Base-by-base conservation (phyloP, 495 filamentous ascomycete genomes). In the Pseudevernia furfuracea region DNA sequence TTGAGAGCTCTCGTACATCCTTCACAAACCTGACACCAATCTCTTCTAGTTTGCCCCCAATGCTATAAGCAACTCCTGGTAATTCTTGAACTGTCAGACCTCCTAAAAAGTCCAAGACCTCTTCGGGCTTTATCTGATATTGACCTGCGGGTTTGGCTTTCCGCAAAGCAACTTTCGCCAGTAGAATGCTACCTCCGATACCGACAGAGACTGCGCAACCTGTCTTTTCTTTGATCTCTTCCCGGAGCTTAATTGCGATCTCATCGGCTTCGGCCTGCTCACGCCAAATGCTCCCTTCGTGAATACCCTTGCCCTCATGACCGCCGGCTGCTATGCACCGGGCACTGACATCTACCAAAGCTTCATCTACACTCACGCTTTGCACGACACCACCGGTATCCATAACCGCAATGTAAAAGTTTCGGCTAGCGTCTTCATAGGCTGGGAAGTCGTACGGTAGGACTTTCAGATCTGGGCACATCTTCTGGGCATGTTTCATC, bases 61-160 rank as follows among this genome's bases (percentile, higher is more conserved):
- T 88, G 67, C 89, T 94, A 69, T 88, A 86, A 1, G 93, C 93
- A 49, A 97, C 90, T 7, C 94, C 92, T 0, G 94, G 94, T 0
- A 98, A 77, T 68, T 88, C 84, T 69, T 89, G 85, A 3, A 96
- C 89, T 28, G 83, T 82, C 14, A 96, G 78, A 6, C 83, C 80
- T 30, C 84, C 88, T 37, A 98, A 81, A 65, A 96, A 88, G 14
- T 87, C 84, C 28, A 91, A 74, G 0, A 92, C 80, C 62, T 89
- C 85, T 68, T 94, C 87, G 0, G 89, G 90, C 65, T 85, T 88
- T 62, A 98, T 79, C 58, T 95, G 88, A 67, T 89, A 89, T 69
- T 96, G 93, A 0, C 95, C 94, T 5, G 93, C 93, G 3, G 94
- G 94, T 71, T 98, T 98, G 1, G 94, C 94, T 74, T 89, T 95